These are phyloP conservation scores for Coprinopsis sp. DNA, from an alignment of 768 basidiomycete species.

Conservation along the genomic window DNA sequence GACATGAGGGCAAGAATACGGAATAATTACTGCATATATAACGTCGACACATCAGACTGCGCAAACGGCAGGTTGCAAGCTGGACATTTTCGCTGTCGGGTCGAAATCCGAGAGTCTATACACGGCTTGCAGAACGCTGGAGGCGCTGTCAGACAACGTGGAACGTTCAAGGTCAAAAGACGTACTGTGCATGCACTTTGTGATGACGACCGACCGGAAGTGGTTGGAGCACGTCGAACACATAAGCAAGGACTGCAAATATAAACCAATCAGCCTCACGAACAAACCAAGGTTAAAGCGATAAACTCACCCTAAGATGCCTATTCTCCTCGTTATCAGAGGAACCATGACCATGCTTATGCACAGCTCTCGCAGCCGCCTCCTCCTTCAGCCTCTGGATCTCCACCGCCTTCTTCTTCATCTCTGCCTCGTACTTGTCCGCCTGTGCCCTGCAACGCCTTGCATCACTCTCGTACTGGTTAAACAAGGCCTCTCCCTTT, in stretches of 20 bases:
- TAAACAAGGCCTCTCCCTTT: too few relatives aligned
- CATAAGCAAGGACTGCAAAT: constrained; percentile 65
- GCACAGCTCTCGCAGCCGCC: constrained; percentile 24
- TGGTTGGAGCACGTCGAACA: constrained; percentile 83
- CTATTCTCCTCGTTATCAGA: constrained; percentile 44
- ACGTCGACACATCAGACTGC: constrained; percentile 60
- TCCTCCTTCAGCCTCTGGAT: constrained; percentile 41
- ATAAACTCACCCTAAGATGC: constrained; percentile 50
- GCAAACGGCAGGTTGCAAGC: constrained; percentile 81
- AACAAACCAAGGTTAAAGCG: neutral
- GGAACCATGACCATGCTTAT: constrained; percentile 18
- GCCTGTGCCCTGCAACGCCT: constrained; percentile 34
- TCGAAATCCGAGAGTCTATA: constrained; percentile 81
- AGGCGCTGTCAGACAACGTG: neutral
- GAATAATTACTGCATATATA: constrained; percentile 5
- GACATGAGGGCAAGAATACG: neutral
- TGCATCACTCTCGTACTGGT: constrained; percentile 17
- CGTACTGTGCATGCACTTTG: constrained; percentile 91
- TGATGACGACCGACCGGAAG: constrained; percentile 76
- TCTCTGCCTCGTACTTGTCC: constrained; percentile 30
- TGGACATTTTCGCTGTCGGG: constrained; percentile 92
- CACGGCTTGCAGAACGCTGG: constrained; percentile 83
- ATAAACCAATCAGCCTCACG: neutral
- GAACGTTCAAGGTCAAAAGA: constrained; percentile 17
- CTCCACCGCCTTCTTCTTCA: constrained; percentile 41